These are phyloP conservation scores for Tricholoma flavovirens DNA, from an alignment of 768 basidiomycete genomes.

Conservation along the genomic window DNA sequence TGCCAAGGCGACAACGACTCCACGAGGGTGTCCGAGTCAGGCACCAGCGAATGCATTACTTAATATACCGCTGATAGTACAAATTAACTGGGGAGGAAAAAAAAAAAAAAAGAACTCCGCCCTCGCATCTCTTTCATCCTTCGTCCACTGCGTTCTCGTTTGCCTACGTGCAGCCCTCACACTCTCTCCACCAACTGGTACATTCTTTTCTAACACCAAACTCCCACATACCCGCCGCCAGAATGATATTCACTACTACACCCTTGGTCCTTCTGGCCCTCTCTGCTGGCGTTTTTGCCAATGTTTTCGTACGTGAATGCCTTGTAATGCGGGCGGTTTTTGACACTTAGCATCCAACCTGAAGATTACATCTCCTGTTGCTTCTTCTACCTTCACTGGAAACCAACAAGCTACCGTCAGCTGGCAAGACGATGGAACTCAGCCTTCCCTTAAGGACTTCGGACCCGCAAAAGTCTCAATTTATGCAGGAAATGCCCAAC, in stretches of 20 bases:
- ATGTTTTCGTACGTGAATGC: constrained; percentile 46
- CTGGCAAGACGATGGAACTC: constrained; percentile 53
- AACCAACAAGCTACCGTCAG: constrained; percentile 44
- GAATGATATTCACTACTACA: constrained; percentile 49
- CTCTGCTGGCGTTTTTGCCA: constrained; percentile 49
- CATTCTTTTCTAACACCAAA: constrained; percentile 26
- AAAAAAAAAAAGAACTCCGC: constrained; percentile 14
- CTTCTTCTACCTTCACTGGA: constrained; percentile 38
- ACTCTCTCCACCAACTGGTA: constrained; percentile 30
- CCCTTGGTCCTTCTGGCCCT: constrained; percentile 44
- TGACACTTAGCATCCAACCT: not conserved
- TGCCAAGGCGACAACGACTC: too few relatives aligned
- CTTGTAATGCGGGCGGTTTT: not conserved
- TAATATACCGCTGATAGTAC: too few relatives aligned
- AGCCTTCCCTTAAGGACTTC: constrained; percentile 46
- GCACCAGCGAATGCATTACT: too few relatives aligned
- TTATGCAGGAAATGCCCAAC: constrained; percentile 53
- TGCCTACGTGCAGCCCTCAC: constrained; percentile 21
- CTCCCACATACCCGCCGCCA: not conserved
- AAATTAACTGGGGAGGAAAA: not conserved
- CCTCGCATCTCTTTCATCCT: not conserved
- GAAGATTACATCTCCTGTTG: constrained; percentile 56
- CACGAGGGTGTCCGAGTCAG: too few relatives aligned
- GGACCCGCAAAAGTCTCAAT: constrained; percentile 50
- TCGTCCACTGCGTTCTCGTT: constrained; percentile 9